A percentile compares a stretch with the other conserved stretches of the same genome.
Evolutionary conservation across 1,284 basidiomycete genomes (phyloP).

Genomic region (Cystobasidium pallidum): DNA sequence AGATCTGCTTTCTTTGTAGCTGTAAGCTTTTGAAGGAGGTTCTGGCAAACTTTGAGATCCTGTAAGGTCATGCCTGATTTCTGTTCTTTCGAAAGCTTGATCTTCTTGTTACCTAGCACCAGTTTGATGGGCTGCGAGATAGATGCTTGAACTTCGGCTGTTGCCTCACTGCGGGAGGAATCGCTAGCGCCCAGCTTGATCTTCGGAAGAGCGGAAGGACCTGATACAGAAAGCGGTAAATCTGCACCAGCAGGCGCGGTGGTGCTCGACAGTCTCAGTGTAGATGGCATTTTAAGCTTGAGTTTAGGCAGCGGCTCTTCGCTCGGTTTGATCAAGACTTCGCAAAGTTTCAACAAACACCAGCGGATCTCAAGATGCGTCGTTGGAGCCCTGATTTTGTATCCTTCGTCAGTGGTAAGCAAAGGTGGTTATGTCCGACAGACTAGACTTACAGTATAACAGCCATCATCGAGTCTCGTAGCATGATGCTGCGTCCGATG

Average conservation of each 20-base stretch:
- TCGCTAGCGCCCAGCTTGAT: conserved; percentile 34
- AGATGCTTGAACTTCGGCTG: neutral
- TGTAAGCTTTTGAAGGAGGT: conserved; percentile 76
- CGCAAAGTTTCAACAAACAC: conserved; percentile 88
- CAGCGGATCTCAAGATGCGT: conserved; percentile 86
- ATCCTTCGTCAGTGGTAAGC: neutral
- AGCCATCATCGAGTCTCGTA: conserved; percentile 77
- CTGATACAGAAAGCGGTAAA: conserved; percentile 17
- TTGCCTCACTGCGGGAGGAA: neutral
- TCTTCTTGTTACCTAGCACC: conserved; percentile 53
- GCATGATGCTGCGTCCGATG: conserved; percentile 77
- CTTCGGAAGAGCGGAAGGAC: conserved; percentile 29
- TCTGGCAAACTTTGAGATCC: conserved; percentile 78
- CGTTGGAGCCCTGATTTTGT: conserved; percentile 64
- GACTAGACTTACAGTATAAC: conserved; percentile 66
- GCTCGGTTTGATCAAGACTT: conserved; percentile 78
- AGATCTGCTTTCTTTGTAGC: conserved; percentile 63
- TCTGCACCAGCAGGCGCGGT: conserved; percentile 37
- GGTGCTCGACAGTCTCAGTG: conserved; percentile 22
- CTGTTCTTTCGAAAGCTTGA: conserved; percentile 68
- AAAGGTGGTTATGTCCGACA: conserved; percentile 2
- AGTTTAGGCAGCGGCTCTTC: conserved; percentile 84
- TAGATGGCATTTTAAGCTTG: conserved; percentile 63
- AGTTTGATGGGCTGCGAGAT: conserved; percentile 53
- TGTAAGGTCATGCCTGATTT: conserved; percentile 76